Base-by-base conservation (phyloP, 106 monocot genomes). In the Dendrobium catenatum region DNA sequence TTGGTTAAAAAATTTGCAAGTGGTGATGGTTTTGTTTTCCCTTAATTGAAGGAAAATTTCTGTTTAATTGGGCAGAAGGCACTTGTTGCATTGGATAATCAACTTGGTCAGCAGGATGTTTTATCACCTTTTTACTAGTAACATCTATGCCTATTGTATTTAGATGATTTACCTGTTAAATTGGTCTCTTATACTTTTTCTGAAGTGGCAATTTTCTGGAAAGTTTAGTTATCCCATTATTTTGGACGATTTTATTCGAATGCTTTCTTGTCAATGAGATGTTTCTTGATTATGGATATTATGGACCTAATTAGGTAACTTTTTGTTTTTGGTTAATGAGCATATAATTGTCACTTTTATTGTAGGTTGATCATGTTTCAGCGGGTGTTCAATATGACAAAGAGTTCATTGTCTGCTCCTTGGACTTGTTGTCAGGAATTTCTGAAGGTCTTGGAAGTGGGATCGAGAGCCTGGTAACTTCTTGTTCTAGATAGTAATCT, bases 341-440 rank as follows among this genome's bases (percentile, higher is more conserved):
- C 76, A 11, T 47, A 18, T 22, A 76, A 48, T 76, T 49, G 3
- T 51, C 19, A 40, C 3, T 74, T 67, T 79, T 24, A 70, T 64
- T 86, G 72, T 86, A 94, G 98, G 85, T 88, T 83, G 93, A 99
- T 91, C 98, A 86, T 82, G 88, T 74, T 78, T 73, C 91, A 79
- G 95, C 93, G 78, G 98, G 98, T 48, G 91, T 86, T 17, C 87
- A 90, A 68, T 99, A 93, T 91, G 98, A 99, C 85, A 99, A 91
- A 77, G 98, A 99, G 76, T 99, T 99, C 70, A 88, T 91, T 87
- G 90, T 99, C 16, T 99, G 95, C 82, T 93, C 98, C 9, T 86
- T 99, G 88, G 98, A 99, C 78, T 82, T 99, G 33, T 76, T 99
- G 72, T 99, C 98, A 79, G 98, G 98, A 29, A 89, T 99, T 76